Percentiles rank a stretch among this genome's conserved stretches.
Conservation (phyloP, 2,329 filamentous ascomycete genomes). For the Neophaeococcomyces mojaviensis region DNA sequence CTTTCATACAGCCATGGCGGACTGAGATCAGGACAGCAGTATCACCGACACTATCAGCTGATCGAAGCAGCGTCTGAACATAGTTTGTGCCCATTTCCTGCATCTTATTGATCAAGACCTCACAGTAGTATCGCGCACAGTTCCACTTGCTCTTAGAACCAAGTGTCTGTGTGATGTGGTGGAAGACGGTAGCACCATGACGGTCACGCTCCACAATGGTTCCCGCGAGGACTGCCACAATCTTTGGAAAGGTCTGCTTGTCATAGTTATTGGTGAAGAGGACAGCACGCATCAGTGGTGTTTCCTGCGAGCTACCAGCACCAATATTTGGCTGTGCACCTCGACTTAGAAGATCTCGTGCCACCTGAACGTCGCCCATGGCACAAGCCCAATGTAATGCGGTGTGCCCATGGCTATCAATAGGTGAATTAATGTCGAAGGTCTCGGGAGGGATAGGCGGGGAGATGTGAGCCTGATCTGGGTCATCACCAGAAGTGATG, state of each 20-base stretch:
- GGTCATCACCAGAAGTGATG: conserved; percentile 72
- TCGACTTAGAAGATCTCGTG: conserved; percentile 76
- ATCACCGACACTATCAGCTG: conserved; percentile 79
- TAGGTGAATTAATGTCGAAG: conserved; percentile 84
- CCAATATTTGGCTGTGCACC: conserved; percentile 69
- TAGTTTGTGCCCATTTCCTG: conserved; percentile 68
- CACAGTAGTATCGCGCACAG: conserved; percentile 87
- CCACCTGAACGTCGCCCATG: conserved; percentile 91
- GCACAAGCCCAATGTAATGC: conserved; percentile 95
- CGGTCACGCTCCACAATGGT: conserved; percentile 75
- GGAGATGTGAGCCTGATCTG: conserved; percentile 49
- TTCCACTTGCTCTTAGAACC: conserved; percentile 78
- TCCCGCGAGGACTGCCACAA: conserved; percentile 74
- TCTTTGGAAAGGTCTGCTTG: conserved; percentile 77
- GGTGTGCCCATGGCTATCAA: conserved; percentile 86
- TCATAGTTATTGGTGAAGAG: conserved; percentile 97
- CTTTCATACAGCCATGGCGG: conserved; percentile 75
- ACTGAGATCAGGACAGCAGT: conserved; percentile 84
- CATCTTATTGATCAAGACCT: conserved; percentile 81
- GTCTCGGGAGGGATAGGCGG: conserved; percentile 74
- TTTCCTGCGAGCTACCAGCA: conserved; percentile 72
- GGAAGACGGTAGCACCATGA: conserved; percentile 80
- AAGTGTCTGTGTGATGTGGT: conserved; percentile 86
- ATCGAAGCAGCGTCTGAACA: conserved; percentile 71
- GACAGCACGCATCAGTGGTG: conserved; percentile 87